phyloP scores from a whole-genome alignment of 805 yeast species.

The Candida lessepsii region DNA sequence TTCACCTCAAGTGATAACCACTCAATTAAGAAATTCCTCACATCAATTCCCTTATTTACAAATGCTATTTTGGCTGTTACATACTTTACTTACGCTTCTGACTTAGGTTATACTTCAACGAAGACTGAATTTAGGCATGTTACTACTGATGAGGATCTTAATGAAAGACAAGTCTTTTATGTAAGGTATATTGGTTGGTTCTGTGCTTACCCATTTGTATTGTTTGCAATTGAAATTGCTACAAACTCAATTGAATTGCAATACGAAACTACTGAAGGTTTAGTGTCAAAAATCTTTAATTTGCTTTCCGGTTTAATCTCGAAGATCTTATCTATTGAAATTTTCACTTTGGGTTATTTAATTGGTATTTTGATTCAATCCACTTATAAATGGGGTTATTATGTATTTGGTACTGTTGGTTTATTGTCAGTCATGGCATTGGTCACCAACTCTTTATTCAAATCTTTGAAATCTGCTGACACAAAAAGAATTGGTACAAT shows the following conservation, averaged over 20 bases:
- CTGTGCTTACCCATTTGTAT: constrained; percentile 47
- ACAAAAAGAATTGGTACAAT: constrained; percentile 13
- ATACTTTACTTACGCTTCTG: constrained; percentile 56
- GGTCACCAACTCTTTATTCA: constrained; percentile 15
- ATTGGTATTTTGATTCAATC: constrained; percentile 56
- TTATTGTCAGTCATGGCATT: constrained; percentile 41
- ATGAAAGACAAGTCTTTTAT: constrained; percentile 53
- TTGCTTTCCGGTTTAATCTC: constrained; percentile 37
- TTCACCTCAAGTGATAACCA: constrained; percentile 22
- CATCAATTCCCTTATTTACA: constrained; percentile 43
- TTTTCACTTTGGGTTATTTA: constrained; percentile 52
- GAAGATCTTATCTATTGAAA: constrained; percentile 44
- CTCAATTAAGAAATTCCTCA: constrained; percentile 33
- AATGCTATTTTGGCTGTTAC: constrained; percentile 44
- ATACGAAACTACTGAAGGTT: constrained; percentile 28
- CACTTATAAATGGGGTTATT: constrained; percentile 70
- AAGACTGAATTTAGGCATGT: constrained; percentile 50
- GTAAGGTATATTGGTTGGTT: constrained; percentile 59
- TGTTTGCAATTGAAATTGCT: constrained; percentile 32
- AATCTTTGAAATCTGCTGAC: constrained; percentile 7
- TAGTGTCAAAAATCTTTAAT: constrained; percentile 28
- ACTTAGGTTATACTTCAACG: constrained; percentile 53
- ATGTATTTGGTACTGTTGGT: constrained; percentile 50
- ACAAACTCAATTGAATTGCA: constrained; percentile 30
- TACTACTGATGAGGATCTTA: constrained; percentile 26